Base-by-base conservation (phyloP, 176 grass and related monocot species). In the Cenchrus americanus region DNA sequence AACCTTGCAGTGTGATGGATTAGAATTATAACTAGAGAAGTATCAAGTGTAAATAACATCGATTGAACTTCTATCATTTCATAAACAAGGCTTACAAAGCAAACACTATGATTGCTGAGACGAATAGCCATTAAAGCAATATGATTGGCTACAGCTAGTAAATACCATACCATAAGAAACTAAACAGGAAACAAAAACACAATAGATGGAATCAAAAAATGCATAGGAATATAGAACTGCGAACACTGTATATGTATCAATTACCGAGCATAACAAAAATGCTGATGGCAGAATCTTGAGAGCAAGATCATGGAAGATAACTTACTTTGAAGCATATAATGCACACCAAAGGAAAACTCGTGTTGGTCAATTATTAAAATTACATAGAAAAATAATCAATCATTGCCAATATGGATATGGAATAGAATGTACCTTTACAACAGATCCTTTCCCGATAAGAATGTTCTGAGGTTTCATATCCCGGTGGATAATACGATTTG, bases 401-500 rank as follows among this genome's bases (percentile, higher is more conserved):
- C 17, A 80, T 55, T 73, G 19, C 19, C 12, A 19, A 62, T 40
- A 66, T 43, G 42, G 26, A 62, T 40, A 66, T 43, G 42, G 26
- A 52, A 87, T 5, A 74, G 60, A 82, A 49, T 23, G 27, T 90
- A 98, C 96, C 93, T 95, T 98, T 23, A 98, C 91, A 90, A 95
- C 78, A 85, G 93, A 95, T 75, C 93, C 93, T 82, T 94, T 90
- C 41, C 96, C 93, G 23, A 95, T 98, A 87, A 95, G 93, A 62
- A 98, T 98, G 73, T 98, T 98, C 83, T 98, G 91, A 58, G 96
- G 96, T 85, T 98, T 98, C 96, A 98, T 98, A 83, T 95, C 96
- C 52, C 93, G 83, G 80, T 98, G 96, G 54, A 98, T 95, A 55
- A 98, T 98, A 24, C 93, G 80, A 90, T 95, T 95, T 21, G 96